Evolutionary conservation across 2,329 filamentous ascomycete genomes (phyloP).

Genomic region (Xylariaceae sp.): DNA sequence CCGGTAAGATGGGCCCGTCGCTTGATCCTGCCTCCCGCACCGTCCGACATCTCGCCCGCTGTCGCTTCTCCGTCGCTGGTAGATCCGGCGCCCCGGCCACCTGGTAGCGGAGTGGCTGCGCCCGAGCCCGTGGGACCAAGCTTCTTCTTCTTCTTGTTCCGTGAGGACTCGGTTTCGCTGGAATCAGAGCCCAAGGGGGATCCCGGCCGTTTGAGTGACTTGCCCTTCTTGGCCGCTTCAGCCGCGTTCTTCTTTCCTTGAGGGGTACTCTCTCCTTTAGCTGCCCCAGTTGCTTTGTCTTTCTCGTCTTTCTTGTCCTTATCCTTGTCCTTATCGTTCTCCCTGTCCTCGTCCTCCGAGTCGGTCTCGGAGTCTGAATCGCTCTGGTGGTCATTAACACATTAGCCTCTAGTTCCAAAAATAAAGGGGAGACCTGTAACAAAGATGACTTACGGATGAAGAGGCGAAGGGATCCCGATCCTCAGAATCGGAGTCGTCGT

Average conservation of each 20-base stretch:
- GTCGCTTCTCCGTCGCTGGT: conserved; percentile 70
- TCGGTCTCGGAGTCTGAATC: conserved; percentile 38
- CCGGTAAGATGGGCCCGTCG: conserved; percentile 44
- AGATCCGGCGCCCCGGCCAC: conserved; percentile 49
- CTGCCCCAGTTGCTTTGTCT: conserved; percentile 44
- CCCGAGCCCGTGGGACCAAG: conserved; percentile 35
- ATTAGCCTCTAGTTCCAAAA: too few relatives aligned
- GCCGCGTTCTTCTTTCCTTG: conserved; percentile 42
- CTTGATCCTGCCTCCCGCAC: conserved; percentile 38
- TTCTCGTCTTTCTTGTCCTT: conserved; percentile 48
- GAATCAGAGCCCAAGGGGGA: conserved; percentile 86
- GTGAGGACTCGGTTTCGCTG: conserved; percentile 82
- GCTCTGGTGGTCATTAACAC: conserved; percentile 26
- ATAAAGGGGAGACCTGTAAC: conserved; percentile 7
- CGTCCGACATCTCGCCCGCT: conserved; percentile 61
- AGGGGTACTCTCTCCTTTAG: conserved; percentile 62
- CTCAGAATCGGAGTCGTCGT: conserved; percentile 65
- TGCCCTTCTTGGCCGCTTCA: conserved; percentile 49
- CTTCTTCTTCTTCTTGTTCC: conserved; percentile 66
- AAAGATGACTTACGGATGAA: conserved; percentile 37
- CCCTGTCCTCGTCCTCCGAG: conserved; percentile 34
- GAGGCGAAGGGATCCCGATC: conserved; percentile 50
- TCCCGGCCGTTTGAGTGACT: conserved; percentile 73
- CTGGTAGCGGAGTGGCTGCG: conserved; percentile 48
- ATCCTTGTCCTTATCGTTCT: conserved; percentile 34